Evolutionary conservation across 768 basidiomycete genomes (phyloP), one percentile per base, ranked within the genome.

Genomic region (Russula dissimulans): DNA sequence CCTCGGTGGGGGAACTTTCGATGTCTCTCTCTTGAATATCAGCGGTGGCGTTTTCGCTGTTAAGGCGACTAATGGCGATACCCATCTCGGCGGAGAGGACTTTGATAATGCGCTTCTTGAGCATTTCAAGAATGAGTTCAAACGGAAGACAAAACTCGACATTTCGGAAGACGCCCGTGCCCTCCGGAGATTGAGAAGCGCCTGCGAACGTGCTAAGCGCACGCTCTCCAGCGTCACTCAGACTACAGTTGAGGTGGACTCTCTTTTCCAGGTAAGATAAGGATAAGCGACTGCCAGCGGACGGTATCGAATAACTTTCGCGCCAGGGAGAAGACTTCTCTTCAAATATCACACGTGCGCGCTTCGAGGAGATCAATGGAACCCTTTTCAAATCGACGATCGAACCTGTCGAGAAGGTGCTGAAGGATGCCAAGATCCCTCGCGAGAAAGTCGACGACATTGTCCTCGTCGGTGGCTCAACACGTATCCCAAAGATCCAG

Each of bases 111-210:
- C 91, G 72, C 86, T 99, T 66, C 77, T 98, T 64, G 93, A 99
- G 55, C 91, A 95, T 83, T 98, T 99, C 89, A 95, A 95, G 84
- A 89, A 88, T 74, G 97, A 99, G 79, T 99, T 99, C 86, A 91
- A 95, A 84, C 82, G 83, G 69, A 98, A 98, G 82, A 85, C 87
- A 70, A 95, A 97, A 79, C 85, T 86, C 71, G 97, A 99, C 74
- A 94, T 99, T 75, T 92, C 92, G 43, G 91, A 91, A 50, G 95
- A 99, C 78, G 81, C 97, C 63, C 93, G 97, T 79, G 97, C 97
- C 64, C 84, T 97, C 67, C 84, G 97, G 66, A 92, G 97, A 74
- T 81, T 99, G 70, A 84, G 94, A 67, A 92, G 89, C 69, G 97
- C 97, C 66, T 99, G 97, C 78, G 97, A 99, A 77, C 94, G 97